Evolutionary conservation across 2,329 filamentous ascomycete genomes (phyloP), one percentile per base, ranked within the genome.

Genomic region (Trichocomaceae sp.): DNA sequence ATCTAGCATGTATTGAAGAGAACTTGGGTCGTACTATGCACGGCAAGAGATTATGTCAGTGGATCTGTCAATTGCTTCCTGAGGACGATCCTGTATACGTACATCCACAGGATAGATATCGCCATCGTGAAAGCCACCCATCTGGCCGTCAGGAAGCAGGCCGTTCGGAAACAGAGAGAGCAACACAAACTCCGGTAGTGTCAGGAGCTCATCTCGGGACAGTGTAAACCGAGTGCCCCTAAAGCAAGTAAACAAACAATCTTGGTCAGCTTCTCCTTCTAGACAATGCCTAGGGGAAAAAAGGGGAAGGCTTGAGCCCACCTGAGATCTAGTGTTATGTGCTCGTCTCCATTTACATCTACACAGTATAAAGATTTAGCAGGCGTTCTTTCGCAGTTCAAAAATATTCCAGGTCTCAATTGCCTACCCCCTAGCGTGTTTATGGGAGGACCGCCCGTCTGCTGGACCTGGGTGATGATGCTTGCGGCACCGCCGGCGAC

Each of bases 391-490:
- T 22, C 17, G 3, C 41, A 26, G n/a, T 17, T 47, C 33, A 35
- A 33, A n/a, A n/a, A n/a, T n/a, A n/a, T n/a, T n/a, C n/a, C n/a
- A n/a, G n/a, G 15, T 59, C 52, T 2, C 33, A 26, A 17, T 39
- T 60, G n/a, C 80, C 67, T 76, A 90, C 88, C 88, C 83, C 88
- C 90, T 58, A 97, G 79, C 54, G 89, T 87, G 73, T 93, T 95
- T 64, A 96, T 84, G 37, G 91, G 88, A 65, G 90, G 88, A 20
- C 82, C 80, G 50, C 87, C 91, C 62, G 87, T 87, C 75, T 99
- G 93, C 71, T 95, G 91, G 65, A 99, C 93, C 78, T 99, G 93
- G 75, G 93, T 99, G 77, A 99, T 95, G 70, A 99, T 96, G 83
- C 93, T 97, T 78, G 91, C 87, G 65, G 91, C 88, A 77, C 91